Evolutionary conservation across 177 flowering plant species (phyloP), one percentile per base, ranked within the genome.

Genomic region (Vitis hybrid): DNA sequence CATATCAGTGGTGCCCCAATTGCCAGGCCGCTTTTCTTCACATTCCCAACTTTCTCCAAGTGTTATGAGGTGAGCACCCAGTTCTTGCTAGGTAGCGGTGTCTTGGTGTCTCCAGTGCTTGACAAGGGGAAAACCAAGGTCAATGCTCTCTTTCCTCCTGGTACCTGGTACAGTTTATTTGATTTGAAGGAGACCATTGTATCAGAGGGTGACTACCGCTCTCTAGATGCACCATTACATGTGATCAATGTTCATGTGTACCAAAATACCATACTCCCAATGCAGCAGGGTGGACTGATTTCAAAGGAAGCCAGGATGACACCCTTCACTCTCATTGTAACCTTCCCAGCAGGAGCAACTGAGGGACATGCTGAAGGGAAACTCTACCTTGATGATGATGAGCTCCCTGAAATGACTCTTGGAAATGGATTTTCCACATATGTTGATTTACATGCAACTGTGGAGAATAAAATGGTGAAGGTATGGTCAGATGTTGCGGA

Each of bases 31-130:
- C 75, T 95, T 51, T 95, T 93, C 92, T 93, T 95, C 82, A 70
- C 93, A 1, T 95, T 95, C 81, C 86, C 98, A 1, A 79, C 74
- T 55, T 74, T 82, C 58, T 65, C 81, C 0, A 71, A 83, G 15
- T 66, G 72, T 26, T 90, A 93, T 45, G 93, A 79, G 0, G 15
- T 93, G 71, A 93, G 97, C 85, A 88, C 94, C 16, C 99, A 95
- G 67, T 95, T 91, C 80, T 74, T 95, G 81, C 75, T 95, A 1
- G 99, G 99, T 2, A 84, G 84, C 22, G 79, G 92, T 31, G 71
- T 95, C 48, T 82, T 95, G 97, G 87, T 93, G 1, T 89, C 99
- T 5, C 99, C 99, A 0, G 99, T 95, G 53, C 89, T 95, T 2
- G 85, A 78, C 67, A 58, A 81, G 65, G 89, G 84, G 6, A 76